Conservation (phyloP, 441 rosid genomes). For the Pelargonium fulgidum region DNA sequence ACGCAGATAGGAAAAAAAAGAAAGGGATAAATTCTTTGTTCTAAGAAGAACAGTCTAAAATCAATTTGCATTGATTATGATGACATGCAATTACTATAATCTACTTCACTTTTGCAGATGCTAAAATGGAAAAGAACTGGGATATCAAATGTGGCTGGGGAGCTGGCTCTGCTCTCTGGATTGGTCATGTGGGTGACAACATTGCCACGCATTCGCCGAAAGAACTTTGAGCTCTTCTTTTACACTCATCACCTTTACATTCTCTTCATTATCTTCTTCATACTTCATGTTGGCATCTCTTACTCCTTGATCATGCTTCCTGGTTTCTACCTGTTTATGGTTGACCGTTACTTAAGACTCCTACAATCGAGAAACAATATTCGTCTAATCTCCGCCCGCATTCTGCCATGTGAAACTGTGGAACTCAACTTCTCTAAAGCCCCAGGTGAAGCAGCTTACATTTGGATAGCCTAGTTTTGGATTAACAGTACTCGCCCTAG, state of each 20-base stretch:
- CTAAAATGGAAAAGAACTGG: conserved; percentile 34
- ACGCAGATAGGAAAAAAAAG: neutral
- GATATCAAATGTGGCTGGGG: conserved; percentile 52
- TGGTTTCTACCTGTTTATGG: conserved; percentile 8
- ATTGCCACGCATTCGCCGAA: conserved; percentile 9
- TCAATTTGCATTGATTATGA: neutral
- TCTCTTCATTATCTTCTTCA: neutral
- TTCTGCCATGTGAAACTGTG: conserved; percentile 5
- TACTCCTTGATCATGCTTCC: conserved; percentile 10
- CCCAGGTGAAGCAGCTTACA: conserved; percentile 25
- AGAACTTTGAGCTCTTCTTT: conserved; percentile 13
- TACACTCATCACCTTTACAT: conserved; percentile 10
- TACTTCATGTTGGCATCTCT: conserved; percentile 9
- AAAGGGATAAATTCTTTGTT: neutral
- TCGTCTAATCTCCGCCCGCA: conserved; percentile 1
- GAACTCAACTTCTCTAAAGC: conserved; percentile 35
- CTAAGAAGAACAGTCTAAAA: neutral
- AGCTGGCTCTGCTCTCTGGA: conserved; percentile 44
- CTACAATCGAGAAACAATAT: neutral
- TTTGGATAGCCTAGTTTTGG: neutral
- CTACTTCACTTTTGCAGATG: conserved; percentile 29
- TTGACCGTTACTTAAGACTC: conserved; percentile 8
- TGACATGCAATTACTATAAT: neutral
- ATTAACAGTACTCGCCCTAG: neutral
- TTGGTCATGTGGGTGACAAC: conserved; percentile 36